Percentiles rank a stretch among this genome's conserved stretches.
Conservation (phyloP, 2,329 filamentous ascomycete species). For the Cryphonectria naterciae region DNA sequence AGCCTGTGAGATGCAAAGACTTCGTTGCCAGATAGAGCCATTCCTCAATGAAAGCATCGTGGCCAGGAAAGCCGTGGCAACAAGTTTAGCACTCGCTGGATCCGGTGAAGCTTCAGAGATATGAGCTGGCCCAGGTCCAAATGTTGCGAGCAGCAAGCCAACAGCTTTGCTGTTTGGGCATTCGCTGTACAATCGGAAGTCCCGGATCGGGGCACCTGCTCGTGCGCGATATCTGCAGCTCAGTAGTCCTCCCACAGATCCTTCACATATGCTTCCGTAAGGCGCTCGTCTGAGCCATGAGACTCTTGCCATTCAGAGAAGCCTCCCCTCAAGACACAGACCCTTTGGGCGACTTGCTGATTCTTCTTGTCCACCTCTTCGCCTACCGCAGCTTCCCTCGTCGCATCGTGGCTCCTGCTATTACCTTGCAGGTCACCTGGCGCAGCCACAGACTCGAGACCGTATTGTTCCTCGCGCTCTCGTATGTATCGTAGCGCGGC, state of each 20-base stretch:
- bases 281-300: constrained; percentile 73
- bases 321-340: constrained; percentile 81
- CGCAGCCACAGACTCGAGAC: constrained; percentile 31
- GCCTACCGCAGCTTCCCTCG: constrained; percentile 33
- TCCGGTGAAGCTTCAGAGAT: background rate
- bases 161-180: background rate
- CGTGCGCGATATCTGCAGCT: background rate
- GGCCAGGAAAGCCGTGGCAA: background rate
- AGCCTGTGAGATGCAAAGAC: background rate
- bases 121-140: background rate
- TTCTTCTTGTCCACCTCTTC: constrained; percentile 30
- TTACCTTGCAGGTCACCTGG: constrained; percentile 28
- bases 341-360: constrained; percentile 59
- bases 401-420: constrained; percentile 21
- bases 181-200: background rate
- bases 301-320: constrained; percentile 89
- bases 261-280: constrained; percentile 84
- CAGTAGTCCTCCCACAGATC: constrained; percentile 77
- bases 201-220: too few species aligned
- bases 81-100: background rate
- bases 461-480: constrained; percentile 61
- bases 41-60: background rate
- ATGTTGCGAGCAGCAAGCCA: background rate
- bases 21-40: background rate
- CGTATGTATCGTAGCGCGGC: constrained; percentile 81